Percentiles rank a stretch among this genome's conserved stretches.
phyloP scores from a whole-genome alignment of 1,139 yeast species.

The Sugiyamaella pinicola region DNA sequence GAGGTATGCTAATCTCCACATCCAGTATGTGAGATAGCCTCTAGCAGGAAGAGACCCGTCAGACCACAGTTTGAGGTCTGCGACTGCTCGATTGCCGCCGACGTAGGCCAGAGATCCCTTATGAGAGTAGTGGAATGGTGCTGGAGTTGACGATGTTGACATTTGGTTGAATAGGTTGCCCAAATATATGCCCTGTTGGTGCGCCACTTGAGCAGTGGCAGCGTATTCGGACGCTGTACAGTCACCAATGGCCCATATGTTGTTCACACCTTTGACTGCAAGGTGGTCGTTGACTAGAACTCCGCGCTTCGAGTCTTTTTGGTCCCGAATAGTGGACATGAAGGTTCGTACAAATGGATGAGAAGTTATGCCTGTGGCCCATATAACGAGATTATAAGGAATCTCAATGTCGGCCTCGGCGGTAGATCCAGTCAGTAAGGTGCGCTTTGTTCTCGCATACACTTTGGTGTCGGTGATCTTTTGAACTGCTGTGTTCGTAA shows the following conservation, averaged over 20 bases:
- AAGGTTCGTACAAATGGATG: constrained; percentile 72
- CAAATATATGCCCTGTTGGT: constrained; percentile 87
- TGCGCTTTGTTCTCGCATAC: constrained; percentile 32
- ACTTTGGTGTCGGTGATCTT: constrained; percentile 70
- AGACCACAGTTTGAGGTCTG: constrained; percentile 80
- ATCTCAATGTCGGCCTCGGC: constrained; percentile 73
- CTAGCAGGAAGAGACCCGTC: constrained; percentile 83
- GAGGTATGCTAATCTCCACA: constrained; percentile 94
- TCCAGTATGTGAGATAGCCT: constrained; percentile 82
- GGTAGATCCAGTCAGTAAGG: constrained; percentile 31
- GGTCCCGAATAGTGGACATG: constrained; percentile 72
- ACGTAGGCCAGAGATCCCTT: constrained; percentile 66
- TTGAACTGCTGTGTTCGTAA: constrained; percentile 85
- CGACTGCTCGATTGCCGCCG: constrained; percentile 91
- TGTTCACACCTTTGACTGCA: constrained; percentile 79
- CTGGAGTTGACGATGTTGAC: constrained; percentile 40
- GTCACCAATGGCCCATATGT: constrained; percentile 89
- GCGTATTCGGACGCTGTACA: constrained; percentile 88
- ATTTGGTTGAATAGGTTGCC: constrained; percentile 70
- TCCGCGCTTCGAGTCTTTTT: constrained; percentile 87
- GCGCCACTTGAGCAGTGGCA: constrained; percentile 97
- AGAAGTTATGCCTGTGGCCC: constrained; percentile 98
- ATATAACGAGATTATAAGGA: constrained; percentile 88
- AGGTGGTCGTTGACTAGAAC: constrained; percentile 79
- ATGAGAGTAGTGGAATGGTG: constrained; percentile 57